Base-by-base conservation (phyloP, 805 yeast genomes). In the Ogataea polymorpha region DNA sequence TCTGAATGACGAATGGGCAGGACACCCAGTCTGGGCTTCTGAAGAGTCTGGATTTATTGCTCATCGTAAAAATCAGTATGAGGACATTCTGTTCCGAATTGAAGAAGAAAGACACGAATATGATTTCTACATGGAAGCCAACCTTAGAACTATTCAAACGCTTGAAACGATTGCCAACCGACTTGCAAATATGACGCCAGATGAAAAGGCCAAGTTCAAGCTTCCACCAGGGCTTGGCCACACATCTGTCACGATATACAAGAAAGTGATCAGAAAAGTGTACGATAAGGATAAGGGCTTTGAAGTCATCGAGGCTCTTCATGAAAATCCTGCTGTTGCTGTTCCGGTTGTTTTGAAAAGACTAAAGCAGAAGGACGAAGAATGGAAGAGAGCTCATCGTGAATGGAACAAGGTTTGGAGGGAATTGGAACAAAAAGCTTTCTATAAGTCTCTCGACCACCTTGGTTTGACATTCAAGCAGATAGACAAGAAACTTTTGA, bases 21-120 rank as follows among this genome's bases (percentile, higher is more conserved):
- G 97, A 6, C 98, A 93, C 65, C 99, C 99, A 16, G 95, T 96
- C n/a, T 93, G 99, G 99, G 99, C 98, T 4, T 91, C 98, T 0
- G 99, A 93, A 63, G 99, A 93, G 63, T 86, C 96, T 10, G 99
- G 99, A 0, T 93, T 91, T 56, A 90, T 93, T 60, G 96, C 99
- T n/a, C 99, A 93, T 63, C 79, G 98, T 50, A 93, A 93, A 65
- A 93, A 93, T 61, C 99, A 93, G 67, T 93, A 91, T 61, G 99
- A 93, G 65, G 99, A 93, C 62, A 86, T 93, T 36, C 67, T 93
- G 40, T 90, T 89, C 69, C 83, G 95, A 61, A 87, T 90, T 44
- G 99, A 93, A 65, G 99, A 93, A 62, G 99, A 93, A 66, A 80
- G 99, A 60, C 96, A 90, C 53, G 99, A 93, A 63, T 93, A 90